Evolutionary conservation across 1,284 basidiomycete genomes (phyloP).

Genomic region (Macrocystidia cucumis): DNA sequence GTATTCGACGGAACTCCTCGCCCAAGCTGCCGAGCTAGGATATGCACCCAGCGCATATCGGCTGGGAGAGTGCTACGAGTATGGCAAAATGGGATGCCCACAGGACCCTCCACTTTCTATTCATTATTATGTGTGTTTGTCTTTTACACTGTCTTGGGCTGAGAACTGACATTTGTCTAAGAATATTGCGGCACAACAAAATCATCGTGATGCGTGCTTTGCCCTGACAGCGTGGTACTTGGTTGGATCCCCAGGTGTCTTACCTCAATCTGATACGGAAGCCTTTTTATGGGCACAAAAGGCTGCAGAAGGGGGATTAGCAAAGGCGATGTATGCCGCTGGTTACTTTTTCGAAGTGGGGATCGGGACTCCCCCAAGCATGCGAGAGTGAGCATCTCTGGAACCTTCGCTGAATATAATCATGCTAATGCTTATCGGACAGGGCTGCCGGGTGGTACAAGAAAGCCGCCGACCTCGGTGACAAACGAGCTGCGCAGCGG

Average conservation of each 20-base stretch:
- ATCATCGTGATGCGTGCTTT: slow-evolving; percentile 95
- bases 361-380: slow-evolving; percentile 69
- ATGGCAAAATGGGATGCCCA: slow-evolving; percentile 98
- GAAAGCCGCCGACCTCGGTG: slow-evolving; percentile 87
- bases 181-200: slow-evolving; percentile 98
- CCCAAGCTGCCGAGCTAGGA: slow-evolving; percentile 91
- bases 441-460: slow-evolving; percentile 84
- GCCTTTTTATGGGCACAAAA: slow-evolving; percentile 93
- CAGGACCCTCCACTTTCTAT: slow-evolving; percentile 95
- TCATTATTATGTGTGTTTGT: slow-evolving; percentile 85
- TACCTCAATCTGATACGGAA: slow-evolving; percentile 97
- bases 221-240: slow-evolving; percentile 99
- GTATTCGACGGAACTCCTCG: slow-evolving; percentile 91
- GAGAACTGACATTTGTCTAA: slow-evolving; percentile 22
- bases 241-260: slow-evolving; percentile 94
- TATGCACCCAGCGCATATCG: slow-evolving; percentile 96
- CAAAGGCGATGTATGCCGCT: slow-evolving; percentile 94
- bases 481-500: slow-evolving; percentile 88
- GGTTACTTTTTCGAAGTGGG: slow-evolving; percentile 97
- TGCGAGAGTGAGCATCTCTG: slow-evolving; percentile 49
- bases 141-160: slow-evolving; percentile 8
- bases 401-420: background rate
- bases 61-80: slow-evolving; percentile 98
- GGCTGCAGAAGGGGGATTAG: slow-evolving; percentile 83
- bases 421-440: slow-evolving; percentile 5